Evolutionary conservation across 2,329 filamentous ascomycete species (phyloP).

Genomic region (Botryotinia narcissicola): DNA sequence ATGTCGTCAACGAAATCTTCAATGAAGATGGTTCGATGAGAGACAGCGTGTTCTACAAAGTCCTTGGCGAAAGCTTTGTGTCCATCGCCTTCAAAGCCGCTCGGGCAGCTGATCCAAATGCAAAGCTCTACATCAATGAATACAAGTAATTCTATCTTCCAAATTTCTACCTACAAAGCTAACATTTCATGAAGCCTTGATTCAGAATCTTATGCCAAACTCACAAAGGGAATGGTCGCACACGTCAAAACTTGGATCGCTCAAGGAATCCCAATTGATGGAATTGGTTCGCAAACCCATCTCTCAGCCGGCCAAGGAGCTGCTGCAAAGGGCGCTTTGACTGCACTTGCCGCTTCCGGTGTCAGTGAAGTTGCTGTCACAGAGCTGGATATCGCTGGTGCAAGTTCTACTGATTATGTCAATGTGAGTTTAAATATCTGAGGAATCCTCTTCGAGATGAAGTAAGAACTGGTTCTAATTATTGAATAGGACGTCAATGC

Average conservation of each 20-base stretch:
- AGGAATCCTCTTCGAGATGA: neutral
- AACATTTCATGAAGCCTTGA: conserved; percentile 52
- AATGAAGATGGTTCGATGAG: conserved; percentile 40
- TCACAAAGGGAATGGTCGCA: conserved; percentile 52
- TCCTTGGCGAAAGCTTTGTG: conserved; percentile 69
- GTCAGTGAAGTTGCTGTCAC: conserved; percentile 58
- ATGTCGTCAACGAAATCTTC: conserved; percentile 65
- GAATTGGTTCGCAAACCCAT: conserved; percentile 45
- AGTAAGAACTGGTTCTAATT: neutral
- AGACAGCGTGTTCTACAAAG: conserved; percentile 57
- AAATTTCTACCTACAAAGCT: neutral
- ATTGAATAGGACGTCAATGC: conserved; percentile 29
- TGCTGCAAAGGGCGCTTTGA: conserved; percentile 22
- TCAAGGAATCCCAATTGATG: conserved; percentile 62
- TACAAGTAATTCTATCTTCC: conserved; percentile 50
- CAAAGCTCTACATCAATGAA: conserved; percentile 76
- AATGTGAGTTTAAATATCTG: conserved; percentile 20
- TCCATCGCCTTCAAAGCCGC: conserved; percentile 68
- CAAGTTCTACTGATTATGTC: conserved; percentile 23
- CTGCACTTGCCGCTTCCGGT: conserved; percentile 45
- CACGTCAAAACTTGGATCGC: conserved; percentile 64
- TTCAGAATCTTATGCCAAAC: conserved; percentile 58
- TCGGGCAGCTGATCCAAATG: conserved; percentile 61
- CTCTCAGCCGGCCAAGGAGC: conserved; percentile 22
- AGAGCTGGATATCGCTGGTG: conserved; percentile 55